Base-by-base conservation (phyloP, 306 rosid genomes). In the Cucurbita maxima region DNA sequence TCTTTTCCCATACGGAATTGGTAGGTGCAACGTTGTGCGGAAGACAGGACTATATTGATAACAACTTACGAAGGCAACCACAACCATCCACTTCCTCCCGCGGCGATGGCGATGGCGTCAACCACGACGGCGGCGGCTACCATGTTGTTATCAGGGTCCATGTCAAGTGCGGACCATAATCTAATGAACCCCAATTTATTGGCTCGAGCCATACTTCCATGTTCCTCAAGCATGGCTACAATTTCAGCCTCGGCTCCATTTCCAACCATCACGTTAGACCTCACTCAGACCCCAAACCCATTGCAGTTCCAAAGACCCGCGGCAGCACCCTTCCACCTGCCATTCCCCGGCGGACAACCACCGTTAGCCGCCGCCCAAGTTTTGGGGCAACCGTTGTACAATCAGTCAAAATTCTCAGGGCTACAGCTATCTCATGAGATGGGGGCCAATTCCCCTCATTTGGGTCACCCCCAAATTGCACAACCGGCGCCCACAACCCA, bases 71-170 rank as follows among this genome's bases (percentile, higher is more conserved):
- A 95, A 81, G 99, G 99, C 1, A 84, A 83, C 70, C 99, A 95
- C n/a, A 95, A 89, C 81, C 99, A 95, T 76, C 99, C 99, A 9
- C 83, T 95, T 34, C 99, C 97, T 6, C 99, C 96, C 0, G 91
- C 99, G 2, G 99, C 99, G 1, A 85, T 91, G 96, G 96, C 97
- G 14, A 95, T 95, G 99, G 97, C 96, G 7, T 88, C 96, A 0
- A 95, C 99, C 7, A 95, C 99, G 0, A 4, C 92, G 0, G 97
- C 99, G 11, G 99, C 99, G 0, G 99, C 96, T 0, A 89, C 77
- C 77, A 95, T 95, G 97, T 71, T 95, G 56, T 83, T 95, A 0
- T 88, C 97, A 3, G 99, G 99, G 43, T 89, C 97, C 34, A 89
- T 85, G 96, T 81, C 97, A 0, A 95, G 99, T 54, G 95, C 88